These are phyloP conservation scores for Cyclanthera cordifolia DNA, from an alignment of 306 rosid species.

Conservation along the genomic window DNA sequence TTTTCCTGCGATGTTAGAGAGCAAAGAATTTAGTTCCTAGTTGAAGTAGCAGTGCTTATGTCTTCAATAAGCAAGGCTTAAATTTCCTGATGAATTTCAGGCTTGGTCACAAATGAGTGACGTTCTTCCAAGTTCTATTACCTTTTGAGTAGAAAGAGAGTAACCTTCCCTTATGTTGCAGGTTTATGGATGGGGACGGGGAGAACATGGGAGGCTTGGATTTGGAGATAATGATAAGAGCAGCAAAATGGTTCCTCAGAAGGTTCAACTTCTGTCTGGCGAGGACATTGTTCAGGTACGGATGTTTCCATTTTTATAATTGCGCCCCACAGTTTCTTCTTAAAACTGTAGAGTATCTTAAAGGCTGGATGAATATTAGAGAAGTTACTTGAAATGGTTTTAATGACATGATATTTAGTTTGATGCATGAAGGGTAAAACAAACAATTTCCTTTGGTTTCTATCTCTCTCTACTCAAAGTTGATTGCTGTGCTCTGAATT, in stretches of 20 bases:
- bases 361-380: background rate
- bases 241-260: constrained; percentile 97
- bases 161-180: constrained; percentile 25
- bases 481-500: background rate
- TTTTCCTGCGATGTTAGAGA: background rate
- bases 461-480: background rate
- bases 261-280: constrained; percentile 75
- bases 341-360: background rate
- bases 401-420: background rate
- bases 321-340: background rate
- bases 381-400: background rate
- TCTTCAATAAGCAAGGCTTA: background rate
- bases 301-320: background rate
- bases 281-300: constrained; percentile 91
- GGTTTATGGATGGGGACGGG: constrained; percentile 99
- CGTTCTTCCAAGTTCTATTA: background rate
- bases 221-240: constrained; percentile 96
- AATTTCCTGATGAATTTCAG: background rate
- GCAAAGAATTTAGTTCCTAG: background rate
- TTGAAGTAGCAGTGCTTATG: background rate
- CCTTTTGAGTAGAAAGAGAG: constrained; percentile 9
- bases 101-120: background rate
- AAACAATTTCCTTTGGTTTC: background rate
- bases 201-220: constrained; percentile 99
- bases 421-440: background rate